Evolutionary conservation across 1,284 basidiomycete species (phyloP).

Genomic region (Apiotrichum veenhuisii): DNA sequence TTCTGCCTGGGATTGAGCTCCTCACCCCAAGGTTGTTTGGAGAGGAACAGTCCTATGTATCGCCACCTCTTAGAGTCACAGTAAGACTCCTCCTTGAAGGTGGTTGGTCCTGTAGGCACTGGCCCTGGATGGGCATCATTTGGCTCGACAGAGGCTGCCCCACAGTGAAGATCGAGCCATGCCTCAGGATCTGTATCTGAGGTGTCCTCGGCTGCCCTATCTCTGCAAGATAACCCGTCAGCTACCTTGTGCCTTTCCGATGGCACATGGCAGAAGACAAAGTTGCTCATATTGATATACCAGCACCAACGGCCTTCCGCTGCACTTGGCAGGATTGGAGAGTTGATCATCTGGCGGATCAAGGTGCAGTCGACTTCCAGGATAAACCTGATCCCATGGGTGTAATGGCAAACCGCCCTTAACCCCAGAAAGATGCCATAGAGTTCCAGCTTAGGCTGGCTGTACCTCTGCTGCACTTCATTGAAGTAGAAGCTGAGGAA

Average conservation of each 20-base stretch:
- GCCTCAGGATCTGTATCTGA: conserved; percentile 4
- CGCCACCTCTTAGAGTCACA: neutral
- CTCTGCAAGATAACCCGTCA: conserved; percentile 4
- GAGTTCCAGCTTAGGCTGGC: conserved; percentile 12
- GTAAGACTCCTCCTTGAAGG: neutral
- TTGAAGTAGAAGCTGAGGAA: conserved; percentile 14
- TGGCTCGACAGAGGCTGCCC: no score
- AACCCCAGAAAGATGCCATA: conserved; percentile 8
- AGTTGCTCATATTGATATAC: conserved; percentile 10
- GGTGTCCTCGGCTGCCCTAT: neutral
- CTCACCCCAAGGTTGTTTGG: no score
- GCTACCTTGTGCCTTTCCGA: conserved; percentile 1
- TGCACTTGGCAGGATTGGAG: conserved; percentile 1
- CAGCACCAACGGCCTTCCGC: conserved; percentile 12
- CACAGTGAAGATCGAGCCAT: conserved; percentile 1
- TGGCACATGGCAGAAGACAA: conserved; percentile 3
- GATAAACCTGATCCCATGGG: conserved; percentile 4
- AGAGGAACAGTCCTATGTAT: no score
- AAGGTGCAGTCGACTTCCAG: conserved; percentile 9
- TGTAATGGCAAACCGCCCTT: neutral
- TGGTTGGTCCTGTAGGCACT: neutral
- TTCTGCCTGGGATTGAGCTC: no score
- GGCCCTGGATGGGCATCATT: no score
- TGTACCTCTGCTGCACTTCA: conserved; percentile 11
- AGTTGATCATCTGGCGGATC: conserved; percentile 9